Conservation (phyloP, 306 rosid species). For the Psophocarpus tetragonolobus region DNA sequence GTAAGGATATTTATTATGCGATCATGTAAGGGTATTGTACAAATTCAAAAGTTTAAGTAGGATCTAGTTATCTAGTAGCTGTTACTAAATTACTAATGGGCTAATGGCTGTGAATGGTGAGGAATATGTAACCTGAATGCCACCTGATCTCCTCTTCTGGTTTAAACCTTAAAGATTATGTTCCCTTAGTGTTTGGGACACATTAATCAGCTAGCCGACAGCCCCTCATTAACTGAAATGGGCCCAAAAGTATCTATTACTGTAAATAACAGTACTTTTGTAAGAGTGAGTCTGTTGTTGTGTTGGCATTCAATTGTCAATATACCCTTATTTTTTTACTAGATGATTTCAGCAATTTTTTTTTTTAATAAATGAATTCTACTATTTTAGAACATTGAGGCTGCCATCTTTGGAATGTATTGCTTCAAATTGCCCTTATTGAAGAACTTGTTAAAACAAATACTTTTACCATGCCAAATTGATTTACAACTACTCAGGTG, state of each 20-base stretch:
- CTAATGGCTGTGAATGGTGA: not conserved
- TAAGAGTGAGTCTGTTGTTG: not conserved
- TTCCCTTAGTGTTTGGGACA: not conserved
- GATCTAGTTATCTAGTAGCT: not conserved
- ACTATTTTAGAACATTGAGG: not conserved
- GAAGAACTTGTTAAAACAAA: constrained; percentile 24
- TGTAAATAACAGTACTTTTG: not conserved
- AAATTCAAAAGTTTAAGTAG: not conserved
- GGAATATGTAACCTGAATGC: not conserved
- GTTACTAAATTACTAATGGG: not conserved
- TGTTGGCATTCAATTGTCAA: not conserved
- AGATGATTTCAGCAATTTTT: not conserved
- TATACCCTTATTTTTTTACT: constrained; percentile 17
- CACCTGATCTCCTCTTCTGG: not conserved
- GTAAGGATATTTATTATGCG: not conserved
- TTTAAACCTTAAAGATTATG: not conserved
- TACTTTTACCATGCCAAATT: constrained; percentile 32
- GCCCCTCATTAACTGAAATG: not conserved
- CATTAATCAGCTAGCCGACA: not conserved
- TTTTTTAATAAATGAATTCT: constrained; percentile 24
- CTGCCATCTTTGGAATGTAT: not conserved
- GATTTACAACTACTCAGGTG: constrained; percentile 27
- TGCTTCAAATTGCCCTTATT: not conserved
- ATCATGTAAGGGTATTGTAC: not conserved
- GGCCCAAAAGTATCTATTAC: not conserved